A percentile compares a stretch with the other conserved stretches of the same genome.
phyloP scores from a whole-genome alignment of 75 land plant species.

The Ceratopteris richardii region DNA sequence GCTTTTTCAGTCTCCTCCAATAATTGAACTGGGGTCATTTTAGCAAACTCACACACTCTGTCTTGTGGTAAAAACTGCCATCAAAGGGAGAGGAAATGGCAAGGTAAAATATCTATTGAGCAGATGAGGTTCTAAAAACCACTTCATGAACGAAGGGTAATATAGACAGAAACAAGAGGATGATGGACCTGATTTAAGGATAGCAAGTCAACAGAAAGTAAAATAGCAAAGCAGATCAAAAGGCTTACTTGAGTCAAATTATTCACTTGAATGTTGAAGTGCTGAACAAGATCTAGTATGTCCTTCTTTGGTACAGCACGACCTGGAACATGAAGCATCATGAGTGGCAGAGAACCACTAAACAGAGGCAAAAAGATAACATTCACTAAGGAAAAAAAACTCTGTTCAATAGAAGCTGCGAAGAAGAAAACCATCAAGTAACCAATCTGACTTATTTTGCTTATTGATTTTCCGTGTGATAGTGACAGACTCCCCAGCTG shows the following conservation, averaged over 20 bases:
- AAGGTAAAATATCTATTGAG: too few relatives aligned
- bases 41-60: conserved; percentile 94
- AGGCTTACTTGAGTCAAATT: conserved; percentile 77
- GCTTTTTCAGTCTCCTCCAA: conserved; percentile 96
- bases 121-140: too few relatives aligned
- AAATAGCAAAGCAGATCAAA: too few relatives aligned
- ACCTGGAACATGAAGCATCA: conserved; percentile 22
- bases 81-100: background rate
- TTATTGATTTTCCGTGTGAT: conserved; percentile 66
- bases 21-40: conserved; percentile 83
- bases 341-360: too few relatives aligned
- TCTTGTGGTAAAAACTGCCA: conserved; percentile 92
- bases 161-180: too few relatives aligned
- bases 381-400: too few relatives aligned
- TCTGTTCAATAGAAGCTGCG: background rate
- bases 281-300: conserved; percentile 44
- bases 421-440: conserved; percentile 55
- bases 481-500: conserved; percentile 23
- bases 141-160: too few relatives aligned
- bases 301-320: conserved; percentile 49
- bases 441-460: conserved; percentile 86
- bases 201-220: too few relatives aligned
- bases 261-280: conserved; percentile 89
- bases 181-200: too few relatives aligned
- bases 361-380: too few relatives aligned